A percentile compares a stretch with the other conserved stretches of the same genome.
phyloP scores from a whole-genome alignment of 2,329 filamentous ascomycete genomes.

The Chalaropsis thielavioides region DNA sequence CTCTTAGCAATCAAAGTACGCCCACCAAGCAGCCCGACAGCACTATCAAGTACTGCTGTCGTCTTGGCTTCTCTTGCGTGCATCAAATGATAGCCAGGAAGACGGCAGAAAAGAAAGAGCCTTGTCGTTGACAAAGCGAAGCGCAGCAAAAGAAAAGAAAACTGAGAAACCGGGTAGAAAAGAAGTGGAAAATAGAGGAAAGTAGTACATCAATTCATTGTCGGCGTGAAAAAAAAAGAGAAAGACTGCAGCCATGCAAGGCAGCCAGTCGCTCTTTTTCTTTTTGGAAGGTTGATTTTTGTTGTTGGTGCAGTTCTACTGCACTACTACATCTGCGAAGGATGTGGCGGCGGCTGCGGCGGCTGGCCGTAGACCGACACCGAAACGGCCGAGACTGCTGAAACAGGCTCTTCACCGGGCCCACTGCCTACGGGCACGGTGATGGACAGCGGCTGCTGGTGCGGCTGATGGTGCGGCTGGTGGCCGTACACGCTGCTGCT shows the following conservation, averaged over 20 bases:
- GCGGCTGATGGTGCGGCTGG: not conserved
- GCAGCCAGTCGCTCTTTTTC: not conserved
- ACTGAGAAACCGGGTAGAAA: not conserved
- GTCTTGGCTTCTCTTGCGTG: not conserved
- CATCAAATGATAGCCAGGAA: not conserved
- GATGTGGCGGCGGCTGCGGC: not conserved
- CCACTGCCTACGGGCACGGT: constrained; percentile 3
- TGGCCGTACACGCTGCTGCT: constrained; percentile 5
- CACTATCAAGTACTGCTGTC: not conserved
- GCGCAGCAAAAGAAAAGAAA: not conserved
- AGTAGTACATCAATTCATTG: constrained; percentile 12
- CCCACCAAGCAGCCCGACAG: not conserved
- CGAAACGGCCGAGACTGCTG: constrained; percentile 1
- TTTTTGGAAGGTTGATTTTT: not conserved
- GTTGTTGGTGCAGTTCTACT: not conserved
- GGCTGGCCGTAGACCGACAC: constrained; percentile 9
- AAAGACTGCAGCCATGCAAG: not conserved
- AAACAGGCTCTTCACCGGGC: not conserved
- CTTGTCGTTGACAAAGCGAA: not conserved
- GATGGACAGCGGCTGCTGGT: constrained; percentile 5
- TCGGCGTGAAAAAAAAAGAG: constrained; percentile 7
- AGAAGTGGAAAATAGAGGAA: not conserved
- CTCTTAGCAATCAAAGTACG: not conserved
- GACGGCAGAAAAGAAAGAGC: not conserved
- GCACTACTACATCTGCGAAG: not conserved